Percentiles rank a stretch among this genome's conserved stretches.
These are phyloP conservation scores for Exophiala sp. DNA, from an alignment of 2,329 filamentous ascomycete species.

Conservation along the genomic window DNA sequence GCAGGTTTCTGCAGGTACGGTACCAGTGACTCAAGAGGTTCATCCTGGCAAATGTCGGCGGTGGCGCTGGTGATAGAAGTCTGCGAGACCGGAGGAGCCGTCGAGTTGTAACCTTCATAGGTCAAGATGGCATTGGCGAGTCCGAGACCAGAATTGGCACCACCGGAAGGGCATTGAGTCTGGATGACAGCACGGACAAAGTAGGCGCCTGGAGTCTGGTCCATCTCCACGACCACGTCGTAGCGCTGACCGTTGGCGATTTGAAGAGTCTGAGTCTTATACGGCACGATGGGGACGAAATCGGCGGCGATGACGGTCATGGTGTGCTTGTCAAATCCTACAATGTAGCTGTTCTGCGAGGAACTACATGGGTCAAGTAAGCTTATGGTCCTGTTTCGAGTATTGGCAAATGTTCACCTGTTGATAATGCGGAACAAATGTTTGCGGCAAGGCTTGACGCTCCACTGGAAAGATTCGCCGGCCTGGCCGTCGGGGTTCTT, in stretches of 20 bases:
- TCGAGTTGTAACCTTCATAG: constrained; percentile 27
- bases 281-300: constrained; percentile 26
- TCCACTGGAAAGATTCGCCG: constrained; percentile 24
- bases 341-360: constrained; percentile 47
- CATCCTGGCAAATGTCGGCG: constrained; percentile 29
- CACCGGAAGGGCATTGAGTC: constrained; percentile 22
- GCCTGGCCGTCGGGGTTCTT: constrained; percentile 19
- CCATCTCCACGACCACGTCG: constrained; percentile 32
- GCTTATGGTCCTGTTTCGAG: not conserved
- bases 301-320: constrained; percentile 44
- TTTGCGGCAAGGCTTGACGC: constrained; percentile 31
- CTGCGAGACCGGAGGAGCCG: constrained; percentile 17
- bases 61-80: constrained; percentile 22
- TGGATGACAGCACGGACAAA: constrained; percentile 27
- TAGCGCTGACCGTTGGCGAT: constrained; percentile 42
- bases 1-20: constrained; percentile 28
- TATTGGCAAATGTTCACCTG: constrained; percentile 12
- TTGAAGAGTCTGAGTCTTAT: constrained; percentile 35
- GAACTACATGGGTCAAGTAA: constrained; percentile 31
- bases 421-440: constrained; percentile 36
- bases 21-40: constrained; percentile 29
- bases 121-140: constrained; percentile 28
- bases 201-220: constrained; percentile 21
- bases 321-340: constrained; percentile 49
- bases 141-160: constrained; percentile 24